phyloP scores from a whole-genome alignment of 1,139 yeast genomes.

The Yamadazyma sp. region DNA sequence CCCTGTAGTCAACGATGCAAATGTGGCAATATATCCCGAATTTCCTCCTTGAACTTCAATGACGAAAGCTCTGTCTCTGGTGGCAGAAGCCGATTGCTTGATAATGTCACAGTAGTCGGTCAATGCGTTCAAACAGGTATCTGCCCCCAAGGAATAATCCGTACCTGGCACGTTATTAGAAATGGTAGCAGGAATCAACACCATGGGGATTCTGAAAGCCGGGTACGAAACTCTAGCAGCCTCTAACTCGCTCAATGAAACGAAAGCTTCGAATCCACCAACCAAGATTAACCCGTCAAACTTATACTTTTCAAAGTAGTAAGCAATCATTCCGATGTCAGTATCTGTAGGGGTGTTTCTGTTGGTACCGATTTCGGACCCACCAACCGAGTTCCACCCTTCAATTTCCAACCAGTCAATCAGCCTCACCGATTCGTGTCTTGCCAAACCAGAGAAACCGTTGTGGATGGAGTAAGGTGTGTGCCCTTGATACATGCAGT shows the following conservation, averaged over 20 bases:
- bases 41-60: constrained; percentile 98
- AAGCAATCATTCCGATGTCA: constrained; percentile 74
- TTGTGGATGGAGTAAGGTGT: constrained; percentile 70
- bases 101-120: constrained; percentile 93
- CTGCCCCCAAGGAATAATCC: constrained; percentile 90
- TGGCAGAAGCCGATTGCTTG: constrained; percentile 92
- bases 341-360: constrained; percentile 65
- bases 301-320: constrained; percentile 68
- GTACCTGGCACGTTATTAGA: constrained; percentile 99
- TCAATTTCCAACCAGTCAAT: constrained; percentile 69
- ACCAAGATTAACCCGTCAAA: constrained; percentile 74
- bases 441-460: constrained; percentile 75
- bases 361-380: constrained; percentile 82
- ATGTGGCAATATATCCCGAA: constrained; percentile 89
- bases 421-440: constrained; percentile 66
- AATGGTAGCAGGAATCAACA: constrained; percentile 81
- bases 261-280: constrained; percentile 82
- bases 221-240: constrained; percentile 65
- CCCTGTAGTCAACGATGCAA: constrained; percentile 87
- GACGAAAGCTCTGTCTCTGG: constrained; percentile 91
- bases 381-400: constrained; percentile 75
- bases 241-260: constrained; percentile 66
- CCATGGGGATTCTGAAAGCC: constrained; percentile 75
- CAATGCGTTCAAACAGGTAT: constrained; percentile 88
- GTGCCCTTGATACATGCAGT: constrained; percentile 76